Conservation (phyloP, 257 asterid species). For the Ajuga chamaepitys region DNA sequence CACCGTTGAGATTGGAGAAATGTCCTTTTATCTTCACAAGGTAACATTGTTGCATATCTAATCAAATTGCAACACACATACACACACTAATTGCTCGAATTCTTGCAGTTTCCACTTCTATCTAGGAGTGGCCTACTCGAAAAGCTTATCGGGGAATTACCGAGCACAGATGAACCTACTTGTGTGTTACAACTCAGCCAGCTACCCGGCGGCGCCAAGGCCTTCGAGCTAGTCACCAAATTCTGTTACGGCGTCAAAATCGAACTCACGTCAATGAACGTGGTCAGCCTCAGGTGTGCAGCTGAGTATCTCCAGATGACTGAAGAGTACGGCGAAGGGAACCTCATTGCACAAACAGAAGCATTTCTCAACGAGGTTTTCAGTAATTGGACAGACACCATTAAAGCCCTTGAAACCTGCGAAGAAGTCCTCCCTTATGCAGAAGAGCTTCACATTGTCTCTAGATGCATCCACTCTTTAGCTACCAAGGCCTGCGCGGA, state of each 20-base stretch:
- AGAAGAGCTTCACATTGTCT: constrained; percentile 65
- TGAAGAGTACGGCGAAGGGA: constrained; percentile 77
- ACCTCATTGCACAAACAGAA: constrained; percentile 61
- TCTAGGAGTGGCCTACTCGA: constrained; percentile 76
- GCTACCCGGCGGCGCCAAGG: constrained; percentile 81
- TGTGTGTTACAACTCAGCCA: constrained; percentile 45
- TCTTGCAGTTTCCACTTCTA: constrained; percentile 64
- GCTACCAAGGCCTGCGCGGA: constrained; percentile 74
- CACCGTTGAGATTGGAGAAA: constrained; percentile 70
- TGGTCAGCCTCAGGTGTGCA: constrained; percentile 73
- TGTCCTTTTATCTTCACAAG: constrained; percentile 91
- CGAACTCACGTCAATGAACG: constrained; percentile 67
- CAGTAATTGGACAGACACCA: constrained; percentile 68
- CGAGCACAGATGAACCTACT: constrained; percentile 24
- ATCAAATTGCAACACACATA: not conserved
- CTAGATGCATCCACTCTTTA: constrained; percentile 73
- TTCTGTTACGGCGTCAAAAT: constrained; percentile 74
- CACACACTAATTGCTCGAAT: not conserved
- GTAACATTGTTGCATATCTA: constrained; percentile 13
- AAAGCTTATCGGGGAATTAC: constrained; percentile 52
- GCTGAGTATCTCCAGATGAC: constrained; percentile 78
- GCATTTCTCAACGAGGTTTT: constrained; percentile 53
- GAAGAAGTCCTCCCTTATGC: constrained; percentile 64
- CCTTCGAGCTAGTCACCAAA: constrained; percentile 78
- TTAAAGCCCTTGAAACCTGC: constrained; percentile 75